Evolutionary conservation across 2,329 filamentous ascomycete genomes (phyloP).

Genomic region (Cladophialophora bantiana): DNA sequence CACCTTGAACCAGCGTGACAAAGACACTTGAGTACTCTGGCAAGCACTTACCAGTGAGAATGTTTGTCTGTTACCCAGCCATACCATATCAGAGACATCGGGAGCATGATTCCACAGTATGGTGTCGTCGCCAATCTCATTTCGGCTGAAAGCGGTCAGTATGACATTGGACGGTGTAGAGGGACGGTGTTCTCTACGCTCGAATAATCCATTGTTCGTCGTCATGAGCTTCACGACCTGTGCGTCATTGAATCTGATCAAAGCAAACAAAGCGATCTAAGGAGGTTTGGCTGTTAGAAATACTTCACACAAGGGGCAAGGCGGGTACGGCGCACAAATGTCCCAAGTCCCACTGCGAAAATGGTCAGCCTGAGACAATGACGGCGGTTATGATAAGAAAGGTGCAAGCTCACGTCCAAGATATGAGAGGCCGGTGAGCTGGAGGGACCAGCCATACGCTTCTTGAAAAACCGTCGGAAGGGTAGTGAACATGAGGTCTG

Average conservation of each 20-base stretch:
- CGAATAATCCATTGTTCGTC: not conserved
- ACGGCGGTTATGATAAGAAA: not conserved
- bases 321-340: not conserved
- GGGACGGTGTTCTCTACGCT: not conserved
- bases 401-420: constrained; percentile 23
- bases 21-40: not conserved
- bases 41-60: not conserved
- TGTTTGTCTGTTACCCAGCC: constrained; percentile 10
- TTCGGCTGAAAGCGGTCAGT: not conserved
- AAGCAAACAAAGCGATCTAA: not conserved
- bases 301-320: not conserved
- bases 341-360: not conserved
- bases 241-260: constrained; percentile 5
- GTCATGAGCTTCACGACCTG: constrained; percentile 3
- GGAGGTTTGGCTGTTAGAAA: not conserved
- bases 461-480: constrained; percentile 43
- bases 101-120: constrained; percentile 1
- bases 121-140: constrained; percentile 6
- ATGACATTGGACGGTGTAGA: not conserved
- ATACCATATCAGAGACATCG: constrained; percentile 12
- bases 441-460: constrained; percentile 38
- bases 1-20: not conserved
- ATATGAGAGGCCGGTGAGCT: constrained; percentile 40
- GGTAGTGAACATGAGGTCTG: constrained; percentile 49
- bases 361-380: not conserved